Percentiles rank a stretch among this genome's conserved stretches.
Evolutionary conservation across 169 alveolate species (phyloP).

Genomic region (Blepharisma undulans): DNA sequence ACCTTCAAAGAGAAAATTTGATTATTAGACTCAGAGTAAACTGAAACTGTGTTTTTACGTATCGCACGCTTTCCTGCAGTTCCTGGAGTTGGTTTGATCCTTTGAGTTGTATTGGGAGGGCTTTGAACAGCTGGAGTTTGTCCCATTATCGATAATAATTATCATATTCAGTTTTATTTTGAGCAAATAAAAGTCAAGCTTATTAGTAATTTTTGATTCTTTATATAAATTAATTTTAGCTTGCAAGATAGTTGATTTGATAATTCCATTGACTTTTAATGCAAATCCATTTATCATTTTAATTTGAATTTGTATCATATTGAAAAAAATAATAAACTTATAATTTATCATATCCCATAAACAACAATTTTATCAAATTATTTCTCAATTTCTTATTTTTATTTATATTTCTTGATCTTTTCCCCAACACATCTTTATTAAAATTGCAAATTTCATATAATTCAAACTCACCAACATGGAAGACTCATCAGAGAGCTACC

Average conservation of each 20-base stretch:
- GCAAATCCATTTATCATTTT: background rate
- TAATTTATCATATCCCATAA: background rate
- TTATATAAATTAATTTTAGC: background rate
- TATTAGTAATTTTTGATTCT: too few relatives aligned
- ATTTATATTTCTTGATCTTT: too few relatives aligned
- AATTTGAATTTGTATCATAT: background rate
- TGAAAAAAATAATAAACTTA: background rate
- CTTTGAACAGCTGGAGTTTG: background rate
- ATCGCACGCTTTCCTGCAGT: background rate
- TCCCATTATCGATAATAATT: background rate
- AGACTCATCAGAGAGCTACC: background rate
- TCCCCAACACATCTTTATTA: background rate
- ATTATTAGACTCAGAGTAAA: background rate
- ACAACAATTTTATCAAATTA: too few relatives aligned
- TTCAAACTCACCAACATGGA: background rate
- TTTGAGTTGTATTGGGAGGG: background rate
- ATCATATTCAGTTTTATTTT: background rate
- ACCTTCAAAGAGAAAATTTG: background rate
- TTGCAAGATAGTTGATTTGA: too few relatives aligned
- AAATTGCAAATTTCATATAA: background rate
- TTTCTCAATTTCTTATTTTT: background rate
- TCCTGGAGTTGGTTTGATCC: constrained; percentile 15
- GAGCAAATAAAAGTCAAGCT: background rate
- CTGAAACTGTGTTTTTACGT: background rate
- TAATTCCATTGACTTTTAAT: background rate